Percentiles rank a stretch among this genome's conserved stretches.
phyloP scores from a whole-genome alignment of 2,329 filamentous ascomycete genomes.

The Fusarium brevicatenulatum region DNA sequence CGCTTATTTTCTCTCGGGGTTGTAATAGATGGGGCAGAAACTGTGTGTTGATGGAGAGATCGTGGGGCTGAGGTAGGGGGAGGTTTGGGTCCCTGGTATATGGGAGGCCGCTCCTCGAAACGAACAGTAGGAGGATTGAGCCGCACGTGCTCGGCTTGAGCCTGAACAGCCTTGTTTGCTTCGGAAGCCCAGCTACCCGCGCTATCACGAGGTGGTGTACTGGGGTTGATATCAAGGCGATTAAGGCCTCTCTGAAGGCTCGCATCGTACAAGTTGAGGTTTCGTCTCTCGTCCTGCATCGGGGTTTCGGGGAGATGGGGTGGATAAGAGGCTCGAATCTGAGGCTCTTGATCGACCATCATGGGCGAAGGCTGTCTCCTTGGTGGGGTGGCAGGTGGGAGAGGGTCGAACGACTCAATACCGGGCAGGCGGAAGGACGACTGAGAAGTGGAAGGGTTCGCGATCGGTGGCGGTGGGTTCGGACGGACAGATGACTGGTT shows the following conservation, averaged over 20 bases:
- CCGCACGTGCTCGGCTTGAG: conserved; percentile 63
- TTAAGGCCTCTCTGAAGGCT: conserved; percentile 73
- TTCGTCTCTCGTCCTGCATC: conserved; percentile 59
- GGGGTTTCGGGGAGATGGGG: conserved; percentile 45
- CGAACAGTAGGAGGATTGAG: conserved; percentile 60
- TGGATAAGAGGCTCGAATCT: conserved; percentile 48
- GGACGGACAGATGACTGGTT: conserved; percentile 71
- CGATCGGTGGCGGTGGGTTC: conserved; percentile 62
- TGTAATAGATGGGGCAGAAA: conserved; percentile 66
- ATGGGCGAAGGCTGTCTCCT: conserved; percentile 78
- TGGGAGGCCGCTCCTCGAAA: conserved; percentile 62
- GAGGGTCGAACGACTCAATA: conserved; percentile 89
- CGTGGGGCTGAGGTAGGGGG: conserved; percentile 46
- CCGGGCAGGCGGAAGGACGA: conserved; percentile 79
- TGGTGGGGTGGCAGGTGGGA: conserved; percentile 71
- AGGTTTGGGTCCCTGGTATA: conserved; percentile 46
- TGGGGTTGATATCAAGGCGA: conserved; percentile 70
- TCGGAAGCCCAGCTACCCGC: conserved; percentile 68
- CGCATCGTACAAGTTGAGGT: conserved; percentile 70
- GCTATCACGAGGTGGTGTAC: conserved; percentile 61
- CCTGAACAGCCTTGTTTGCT: conserved; percentile 64
- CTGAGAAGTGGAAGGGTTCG: conserved; percentile 61
- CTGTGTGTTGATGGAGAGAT: conserved; percentile 64
- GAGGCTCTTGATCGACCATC: conserved; percentile 71
- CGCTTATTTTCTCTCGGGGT: conserved; percentile 71